Evolutionary conservation across 495 filamentous ascomycete genomes (phyloP), one percentile per base, ranked within the genome.

Genomic region (Hyaloscypha variabilis): DNA sequence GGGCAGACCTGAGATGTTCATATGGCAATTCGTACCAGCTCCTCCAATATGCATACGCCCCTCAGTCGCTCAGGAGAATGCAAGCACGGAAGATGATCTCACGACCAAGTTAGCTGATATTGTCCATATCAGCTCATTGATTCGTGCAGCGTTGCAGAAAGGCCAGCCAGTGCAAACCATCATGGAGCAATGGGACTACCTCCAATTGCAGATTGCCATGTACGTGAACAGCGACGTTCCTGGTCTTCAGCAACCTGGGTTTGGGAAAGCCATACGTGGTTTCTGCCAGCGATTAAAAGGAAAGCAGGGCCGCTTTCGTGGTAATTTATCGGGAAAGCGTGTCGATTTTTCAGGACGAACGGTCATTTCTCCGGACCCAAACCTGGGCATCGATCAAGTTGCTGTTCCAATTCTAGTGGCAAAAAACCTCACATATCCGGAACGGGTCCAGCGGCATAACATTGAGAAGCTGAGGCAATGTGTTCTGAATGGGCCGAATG

Each of bases 161-260:
- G 96, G 95, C 46, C 88, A 91, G 10, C 87, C 91, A 6, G 84
- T 99, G 3, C 85, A 90, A 68, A 93, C 88, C 2, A 91, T 98
- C 59, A 97, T 98, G 91, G 95, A 98, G 77, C 93, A 95, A 66
- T 99, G 96, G 96, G 95, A 98, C 71, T 98, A 93, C 71, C 80
- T 99, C 70, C 93, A 97, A 71, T 79, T 96, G 10, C 93, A 97
- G 67, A 90, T 97, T 60, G 95, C 94, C 29, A 92, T 97, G 81
- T 97, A 98, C 72, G 94, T 99, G 69, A 97, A 99, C 81, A 96
- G 93, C 59, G 93, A 96, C 71, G 89, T 94, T n/a, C 95, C 95
- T 14, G 93, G 93, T 8, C 83, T 97, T 19, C 88, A 92, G 83
- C 79, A 90, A 82, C 73, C 79, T 50, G 88, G 88, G 30, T 87